These are phyloP conservation scores for Anaeromyces robustus DNA, from an alignment of 192 early-diverging fungal species.

Conservation along the genomic window DNA sequence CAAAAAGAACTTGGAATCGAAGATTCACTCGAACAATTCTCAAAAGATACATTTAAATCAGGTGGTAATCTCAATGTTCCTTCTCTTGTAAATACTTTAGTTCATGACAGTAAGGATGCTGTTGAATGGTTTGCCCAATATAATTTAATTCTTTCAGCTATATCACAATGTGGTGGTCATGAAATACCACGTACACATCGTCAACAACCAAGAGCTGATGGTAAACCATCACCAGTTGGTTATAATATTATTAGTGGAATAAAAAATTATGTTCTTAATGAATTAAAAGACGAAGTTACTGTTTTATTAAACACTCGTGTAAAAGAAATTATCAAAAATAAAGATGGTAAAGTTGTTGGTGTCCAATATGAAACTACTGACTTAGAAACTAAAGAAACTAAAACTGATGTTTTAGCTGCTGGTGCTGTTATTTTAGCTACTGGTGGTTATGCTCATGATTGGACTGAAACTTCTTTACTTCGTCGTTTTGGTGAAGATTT, in stretches of 20 bases:
- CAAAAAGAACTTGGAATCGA: constrained; percentile 1
- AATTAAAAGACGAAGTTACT: background rate
- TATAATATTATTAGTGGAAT: constrained; percentile 11
- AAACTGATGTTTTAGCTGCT: background rate
- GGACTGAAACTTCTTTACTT: constrained; percentile 1
- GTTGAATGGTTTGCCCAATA: constrained; percentile 1
- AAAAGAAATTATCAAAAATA: background rate
- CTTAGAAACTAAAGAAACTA: background rate
- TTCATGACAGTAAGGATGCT: constrained; percentile 2
- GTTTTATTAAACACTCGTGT: background rate
- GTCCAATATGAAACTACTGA: background rate
- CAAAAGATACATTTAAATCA: background rate
- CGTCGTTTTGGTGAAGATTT: constrained; percentile 1
- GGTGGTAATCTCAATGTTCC: background rate
- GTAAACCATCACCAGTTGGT: constrained; percentile 13
- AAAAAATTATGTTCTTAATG: background rate
- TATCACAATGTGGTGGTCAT: constrained; percentile 3
- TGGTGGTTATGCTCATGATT: constrained; percentile 1
- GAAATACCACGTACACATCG: background rate
- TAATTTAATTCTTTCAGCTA: background rate
- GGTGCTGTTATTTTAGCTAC: background rate
- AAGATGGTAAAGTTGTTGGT: background rate
- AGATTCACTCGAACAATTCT: constrained; percentile 1
- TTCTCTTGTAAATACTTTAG: constrained; percentile 1
- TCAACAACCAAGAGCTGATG: background rate